Percentiles rank a stretch among this genome's conserved stretches.
These are phyloP conservation scores for Datura wrightii DNA, from an alignment of 257 asterid genomes.

Conservation along the genomic window DNA sequence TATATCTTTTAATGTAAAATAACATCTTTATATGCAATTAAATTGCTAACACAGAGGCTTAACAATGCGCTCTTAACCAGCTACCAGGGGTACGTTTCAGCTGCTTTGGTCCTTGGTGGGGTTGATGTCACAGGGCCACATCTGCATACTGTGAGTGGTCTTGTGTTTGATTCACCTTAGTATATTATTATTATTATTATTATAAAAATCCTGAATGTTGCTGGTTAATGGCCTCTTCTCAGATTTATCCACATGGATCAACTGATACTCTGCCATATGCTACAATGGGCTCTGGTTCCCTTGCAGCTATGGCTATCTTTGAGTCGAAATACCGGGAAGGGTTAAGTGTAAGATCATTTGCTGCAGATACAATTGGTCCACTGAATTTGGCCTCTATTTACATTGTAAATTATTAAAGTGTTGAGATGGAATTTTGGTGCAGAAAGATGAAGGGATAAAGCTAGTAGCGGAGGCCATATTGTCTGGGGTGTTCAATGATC, in stretches of 20 bases:
- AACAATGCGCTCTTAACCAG: conserved; percentile 47
- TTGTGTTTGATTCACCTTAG: neutral
- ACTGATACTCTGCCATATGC: conserved; percentile 95
- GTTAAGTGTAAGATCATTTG: conserved; percentile 63
- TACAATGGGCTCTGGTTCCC: conserved; percentile 99
- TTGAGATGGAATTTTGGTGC: conserved; percentile 39
- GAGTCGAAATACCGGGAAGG: conserved; percentile 88
- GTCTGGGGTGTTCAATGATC: conserved; percentile 91
- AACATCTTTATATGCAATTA: neutral
- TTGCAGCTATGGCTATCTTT: conserved; percentile 94
- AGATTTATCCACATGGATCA: conserved; percentile 99
- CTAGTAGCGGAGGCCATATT: conserved; percentile 85
- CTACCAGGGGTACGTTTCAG: conserved; percentile 86
- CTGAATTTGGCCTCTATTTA: neutral
- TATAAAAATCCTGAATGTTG: neutral
- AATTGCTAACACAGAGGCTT: neutral
- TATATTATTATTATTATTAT: conserved; percentile 2
- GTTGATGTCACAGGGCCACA: conserved; percentile 95
- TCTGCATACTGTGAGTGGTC: conserved; percentile 80
- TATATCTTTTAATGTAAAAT: conserved; percentile 24
- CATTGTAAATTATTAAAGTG: conserved; percentile 21
- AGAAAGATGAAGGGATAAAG: conserved; percentile 86
- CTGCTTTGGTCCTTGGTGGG: conserved; percentile 97
- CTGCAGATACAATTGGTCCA: neutral
- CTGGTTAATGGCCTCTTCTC: conserved; percentile 27